Base-by-base conservation (phyloP, 805 yeast species). In the Clavispora asparagi region DNA sequence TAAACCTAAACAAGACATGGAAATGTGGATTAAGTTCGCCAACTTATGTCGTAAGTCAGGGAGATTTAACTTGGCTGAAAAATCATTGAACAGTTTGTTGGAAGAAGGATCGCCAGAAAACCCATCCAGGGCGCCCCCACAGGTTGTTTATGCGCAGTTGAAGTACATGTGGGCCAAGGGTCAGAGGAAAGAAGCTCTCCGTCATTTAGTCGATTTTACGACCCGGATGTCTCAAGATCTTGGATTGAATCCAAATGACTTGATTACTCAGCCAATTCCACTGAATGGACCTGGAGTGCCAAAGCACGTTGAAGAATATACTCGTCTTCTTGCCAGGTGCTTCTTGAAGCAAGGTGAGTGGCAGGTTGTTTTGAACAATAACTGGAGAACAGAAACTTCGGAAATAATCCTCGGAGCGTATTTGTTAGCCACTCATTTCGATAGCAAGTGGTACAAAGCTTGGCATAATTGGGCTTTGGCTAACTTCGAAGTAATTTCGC, bases 401-500 rank as follows among this genome's bases (percentile, higher is more conserved):
- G 91, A 89, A 39, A 85, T 91, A 1, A 89, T 94, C 53, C 69
- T 94, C 48, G 96, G 97, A 11, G 90, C 97, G 0, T 94, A 88
- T 62, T 70, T 94, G 45, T 73, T 94, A 52, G 98, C 99, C 0
- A 92, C 99, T 0, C 97, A 91, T 62, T 92, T 94, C 64, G 97
- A 94, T 62, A 75, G 79, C 31, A 78, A 79, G 23, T 94, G 99
- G 97, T 94, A 94, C 60, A 94, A 95, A 61, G 99, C 98, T 14
- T 95, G 99, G 99, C 99, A 94, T 63, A 92, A 90, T 60, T 94
- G 99, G 99, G 99, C 99, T 0, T 73, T 95, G 60, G 97, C 98
- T 0, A 94, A 95, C 64, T 94, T 91, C 62, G 97, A 94, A 61
- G 98, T 92, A 1, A 85, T 92, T 17, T 85, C 96, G 0, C 73